These are phyloP conservation scores for Plasmodium coatneyi DNA, from an alignment of 169 alveolate species.

Conservation along the genomic window DNA sequence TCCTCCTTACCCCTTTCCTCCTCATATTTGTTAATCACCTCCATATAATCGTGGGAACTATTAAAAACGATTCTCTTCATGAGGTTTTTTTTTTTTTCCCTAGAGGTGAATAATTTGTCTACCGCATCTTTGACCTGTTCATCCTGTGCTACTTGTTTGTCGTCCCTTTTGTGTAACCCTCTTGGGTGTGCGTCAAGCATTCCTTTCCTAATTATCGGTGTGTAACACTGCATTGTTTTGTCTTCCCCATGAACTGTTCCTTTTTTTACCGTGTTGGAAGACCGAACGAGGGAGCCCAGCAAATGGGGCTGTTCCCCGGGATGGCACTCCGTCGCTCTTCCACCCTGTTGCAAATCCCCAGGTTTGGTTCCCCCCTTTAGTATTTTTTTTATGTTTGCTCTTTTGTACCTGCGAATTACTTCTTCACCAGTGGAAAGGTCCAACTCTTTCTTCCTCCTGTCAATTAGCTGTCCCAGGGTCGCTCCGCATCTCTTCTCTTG, in stretches of 20 bases:
- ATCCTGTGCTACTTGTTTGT: not conserved
- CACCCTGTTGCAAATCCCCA: not conserved
- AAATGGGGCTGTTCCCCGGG: not conserved
- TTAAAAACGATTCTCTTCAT: slow-evolving; percentile 63
- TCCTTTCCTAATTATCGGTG: not conserved
- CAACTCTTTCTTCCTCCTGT: slow-evolving; percentile 22
- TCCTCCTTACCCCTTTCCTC: slow-evolving; percentile 23
- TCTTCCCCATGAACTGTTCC: not conserved
- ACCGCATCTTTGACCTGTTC: slow-evolving; percentile 54
- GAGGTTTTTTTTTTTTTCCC: slow-evolving; percentile 51
- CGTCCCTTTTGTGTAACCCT: not conserved
- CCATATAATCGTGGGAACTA: slow-evolving; percentile 43
- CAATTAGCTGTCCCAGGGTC: slow-evolving; percentile 16
- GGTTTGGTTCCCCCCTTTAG: slow-evolving; percentile 21
- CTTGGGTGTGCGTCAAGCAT: not conserved
- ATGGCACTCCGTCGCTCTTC: not conserved
- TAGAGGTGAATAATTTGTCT: slow-evolving; percentile 42
- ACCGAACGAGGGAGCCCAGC: not conserved
- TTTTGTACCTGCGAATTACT: slow-evolving; percentile 35
- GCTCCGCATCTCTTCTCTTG: not conserved
- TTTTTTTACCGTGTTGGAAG: not conserved
- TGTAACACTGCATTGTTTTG: not conserved
- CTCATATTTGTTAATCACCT: slow-evolving; percentile 32
- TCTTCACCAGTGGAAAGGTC: not conserved
- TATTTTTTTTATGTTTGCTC: slow-evolving; percentile 65